Conservation (phyloP, 495 filamentous ascomycete genomes). For the Apiosordaria backusii region DNA sequence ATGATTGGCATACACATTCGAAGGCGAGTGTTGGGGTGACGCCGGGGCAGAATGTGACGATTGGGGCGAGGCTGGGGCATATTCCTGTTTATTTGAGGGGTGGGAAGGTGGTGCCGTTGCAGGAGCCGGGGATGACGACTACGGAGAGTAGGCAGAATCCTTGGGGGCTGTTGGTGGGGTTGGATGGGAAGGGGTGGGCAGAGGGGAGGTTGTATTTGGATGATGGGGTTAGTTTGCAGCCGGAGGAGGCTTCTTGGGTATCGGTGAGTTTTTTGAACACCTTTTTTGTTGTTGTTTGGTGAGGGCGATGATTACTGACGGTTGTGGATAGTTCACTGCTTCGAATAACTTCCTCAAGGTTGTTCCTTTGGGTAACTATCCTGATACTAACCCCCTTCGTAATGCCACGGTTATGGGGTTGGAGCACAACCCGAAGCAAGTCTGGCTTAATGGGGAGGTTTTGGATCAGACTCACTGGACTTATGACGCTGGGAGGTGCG, state of each 20-base stretch:
- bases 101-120: slow-evolving; percentile 64
- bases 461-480: slow-evolving; percentile 42
- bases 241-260: slow-evolving; percentile 54
- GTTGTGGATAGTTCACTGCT: slow-evolving; percentile 47
- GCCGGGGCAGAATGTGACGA: slow-evolving; percentile 64
- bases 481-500: slow-evolving; percentile 38
- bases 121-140: slow-evolving; percentile 69
- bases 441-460: slow-evolving; percentile 51
- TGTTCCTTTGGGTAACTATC: slow-evolving; percentile 49
- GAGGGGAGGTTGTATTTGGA: slow-evolving; percentile 72
- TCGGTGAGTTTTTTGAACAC: slow-evolving; percentile 37
- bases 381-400: slow-evolving; percentile 57
- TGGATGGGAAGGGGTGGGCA: slow-evolving; percentile 56
- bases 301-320: slow-evolving; percentile 6
- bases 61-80: slow-evolving; percentile 70
- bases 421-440: slow-evolving; percentile 33
- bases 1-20: slow-evolving; percentile 72
- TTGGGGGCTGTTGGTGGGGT: slow-evolving; percentile 66
- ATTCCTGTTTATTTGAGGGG: slow-evolving; percentile 76
- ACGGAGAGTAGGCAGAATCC: slow-evolving; percentile 60
- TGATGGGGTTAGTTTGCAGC: slow-evolving; percentile 71
- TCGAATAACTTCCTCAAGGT: slow-evolving; percentile 45
- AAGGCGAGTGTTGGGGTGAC: slow-evolving; percentile 47
- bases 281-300: no score
- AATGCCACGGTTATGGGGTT: slow-evolving; percentile 70